Conservation (phyloP, 1,284 basidiomycete species). For the Ceratobasidium sp. region DNA sequence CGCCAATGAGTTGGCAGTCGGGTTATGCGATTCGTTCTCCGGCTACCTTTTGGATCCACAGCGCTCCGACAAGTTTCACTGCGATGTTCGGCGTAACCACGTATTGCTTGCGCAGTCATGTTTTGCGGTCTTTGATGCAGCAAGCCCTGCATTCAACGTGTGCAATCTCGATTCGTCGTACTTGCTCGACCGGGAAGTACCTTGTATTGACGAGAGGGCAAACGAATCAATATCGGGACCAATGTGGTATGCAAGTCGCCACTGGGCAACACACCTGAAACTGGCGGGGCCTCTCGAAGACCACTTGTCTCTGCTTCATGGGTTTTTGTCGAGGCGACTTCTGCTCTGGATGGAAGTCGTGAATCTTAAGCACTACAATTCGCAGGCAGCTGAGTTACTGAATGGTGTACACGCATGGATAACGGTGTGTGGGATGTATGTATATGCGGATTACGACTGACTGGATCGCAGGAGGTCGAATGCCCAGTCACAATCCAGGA, state of each 20-base stretch:
- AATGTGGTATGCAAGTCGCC: conserved; percentile 9
- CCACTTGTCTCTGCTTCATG: background rate
- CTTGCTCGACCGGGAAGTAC: background rate
- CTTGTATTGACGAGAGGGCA: background rate
- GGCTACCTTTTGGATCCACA: background rate
- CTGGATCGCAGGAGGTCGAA: too few species aligned
- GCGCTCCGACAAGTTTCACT: too few species aligned
- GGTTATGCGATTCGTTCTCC: background rate
- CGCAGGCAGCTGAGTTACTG: too few species aligned
- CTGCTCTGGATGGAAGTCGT: conserved; percentile 36
- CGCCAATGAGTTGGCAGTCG: background rate
- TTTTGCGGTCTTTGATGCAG: background rate
- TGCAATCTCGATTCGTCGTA: conserved; percentile 18
- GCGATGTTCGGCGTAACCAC: background rate
- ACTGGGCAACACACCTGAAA: background rate
- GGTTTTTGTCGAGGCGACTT: background rate
- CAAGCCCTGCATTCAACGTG: conserved; percentile 15
- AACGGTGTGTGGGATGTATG: background rate
- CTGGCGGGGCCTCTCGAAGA: background rate
- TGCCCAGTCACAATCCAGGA: too few species aligned
- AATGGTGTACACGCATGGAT: conserved; percentile 15
- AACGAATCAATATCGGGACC: background rate
- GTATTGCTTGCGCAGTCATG: background rate
- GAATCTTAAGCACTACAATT: background rate
- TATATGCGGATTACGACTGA: too few species aligned